Evolutionary conservation across 768 basidiomycete genomes (phyloP), one percentile per base, ranked within the genome.

Genomic region (Rhodotorula taiwanensis): DNA sequence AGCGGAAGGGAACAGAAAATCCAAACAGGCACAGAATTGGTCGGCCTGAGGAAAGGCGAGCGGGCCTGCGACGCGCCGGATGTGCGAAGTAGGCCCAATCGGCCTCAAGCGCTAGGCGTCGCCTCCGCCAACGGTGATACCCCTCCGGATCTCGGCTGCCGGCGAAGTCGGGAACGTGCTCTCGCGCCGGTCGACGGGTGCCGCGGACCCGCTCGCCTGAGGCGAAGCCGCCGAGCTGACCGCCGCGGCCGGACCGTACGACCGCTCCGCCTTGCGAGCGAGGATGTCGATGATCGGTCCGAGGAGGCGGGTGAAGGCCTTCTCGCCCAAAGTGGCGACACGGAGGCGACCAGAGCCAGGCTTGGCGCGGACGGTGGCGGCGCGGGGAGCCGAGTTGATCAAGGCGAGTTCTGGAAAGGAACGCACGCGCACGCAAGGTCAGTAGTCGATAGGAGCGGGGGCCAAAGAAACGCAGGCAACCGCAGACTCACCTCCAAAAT

Each of bases 281-380:
- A 73, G 68, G 50, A 73, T 71, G 57, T 73, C 72, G 60, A 73
- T 71, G 61, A 63, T 62, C 31, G 64, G 64, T 15, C 94, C 94
- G 36, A 99, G 83, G 47, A 99, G 79, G 44, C 94, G 84, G 18
- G 91, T 95, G 74, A 99, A 99, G 25, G 93, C 87, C 62, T 88
- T 83, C 41, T 90, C 89, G 72, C 92, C 92, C 68, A 99, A 80
- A 15, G 89, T 89, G 11, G 94, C 94, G 18, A 97, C 90, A 75
- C 93, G 89, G 47, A 99, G 82, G 75, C 86, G 89, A 16, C 71
- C 70, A 28, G 67, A 63, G 30, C 71, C 63, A 81, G 81, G 64
- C 75, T 73, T 30, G 39, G 79, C 76, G 68, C 89, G 89, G 60
- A 99, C 92, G 20, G 93, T 97, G n/a, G 94, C 94, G 3, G 93